These are phyloP conservation scores for Metarhizium album DNA, from an alignment of 2,329 filamentous ascomycete species.

Conservation along the genomic window DNA sequence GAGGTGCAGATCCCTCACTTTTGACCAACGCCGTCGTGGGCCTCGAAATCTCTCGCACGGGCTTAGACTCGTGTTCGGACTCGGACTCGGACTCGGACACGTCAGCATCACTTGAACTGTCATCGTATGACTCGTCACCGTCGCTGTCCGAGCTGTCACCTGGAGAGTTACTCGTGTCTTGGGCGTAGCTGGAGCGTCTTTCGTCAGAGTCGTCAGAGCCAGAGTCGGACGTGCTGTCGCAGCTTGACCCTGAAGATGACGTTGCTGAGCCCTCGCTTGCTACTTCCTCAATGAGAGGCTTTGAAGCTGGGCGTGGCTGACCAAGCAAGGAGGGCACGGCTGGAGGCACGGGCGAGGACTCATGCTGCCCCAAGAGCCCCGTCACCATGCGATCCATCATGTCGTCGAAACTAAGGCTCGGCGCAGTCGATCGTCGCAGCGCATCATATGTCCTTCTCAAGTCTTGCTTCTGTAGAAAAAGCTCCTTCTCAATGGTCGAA, in stretches of 20 bases:
- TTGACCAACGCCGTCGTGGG: constrained; percentile 12
- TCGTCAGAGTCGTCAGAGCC: background rate
- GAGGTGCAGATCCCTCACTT: constrained; percentile 13
- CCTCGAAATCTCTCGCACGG: background rate
- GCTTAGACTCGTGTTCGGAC: background rate
- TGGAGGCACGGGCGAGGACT: background rate
- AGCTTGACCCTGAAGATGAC: constrained; percentile 1
- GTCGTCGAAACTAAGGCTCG: constrained; percentile 21
- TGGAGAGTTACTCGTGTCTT: background rate
- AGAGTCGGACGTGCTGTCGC: constrained; percentile 6
- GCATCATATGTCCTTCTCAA: constrained; percentile 26
- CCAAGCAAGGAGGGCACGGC: background rate
- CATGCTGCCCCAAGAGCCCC: constrained; percentile 5
- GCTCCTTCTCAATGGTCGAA: constrained; percentile 23
- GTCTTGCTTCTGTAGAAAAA: constrained; percentile 24
- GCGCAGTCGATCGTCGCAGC: constrained; percentile 22
- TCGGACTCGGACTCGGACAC: constrained; percentile 11
- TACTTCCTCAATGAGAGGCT: constrained; percentile 19
- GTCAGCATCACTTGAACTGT: constrained; percentile 12
- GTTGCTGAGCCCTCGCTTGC: constrained; percentile 3
- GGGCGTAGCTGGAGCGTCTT: background rate
- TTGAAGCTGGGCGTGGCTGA: constrained; percentile 4
- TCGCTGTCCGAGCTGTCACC: background rate
- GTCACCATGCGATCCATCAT: constrained; percentile 20
- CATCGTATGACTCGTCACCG: constrained; percentile 11